Percentiles rank a stretch among this genome's conserved stretches.
phyloP scores from a whole-genome alignment of 2,329 filamentous ascomycete genomes.

The Raffaelea arxii region DNA sequence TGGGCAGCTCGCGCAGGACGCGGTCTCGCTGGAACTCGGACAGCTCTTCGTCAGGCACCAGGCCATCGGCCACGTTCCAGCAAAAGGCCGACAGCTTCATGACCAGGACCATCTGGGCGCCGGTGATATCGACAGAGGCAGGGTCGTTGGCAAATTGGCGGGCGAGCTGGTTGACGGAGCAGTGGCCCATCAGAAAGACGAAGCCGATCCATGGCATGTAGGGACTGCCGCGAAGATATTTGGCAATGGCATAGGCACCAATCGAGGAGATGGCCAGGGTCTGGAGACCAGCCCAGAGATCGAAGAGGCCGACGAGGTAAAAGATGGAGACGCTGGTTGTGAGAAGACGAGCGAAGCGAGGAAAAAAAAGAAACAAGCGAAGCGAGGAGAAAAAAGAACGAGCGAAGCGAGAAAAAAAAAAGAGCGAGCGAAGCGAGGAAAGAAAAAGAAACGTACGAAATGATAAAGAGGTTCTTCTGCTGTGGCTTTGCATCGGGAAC shows the following conservation, averaged over 20 bases:
- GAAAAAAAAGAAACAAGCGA: too few relatives aligned
- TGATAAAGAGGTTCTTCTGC: constrained; percentile 80
- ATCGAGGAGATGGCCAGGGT: constrained; percentile 72
- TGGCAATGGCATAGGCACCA: constrained; percentile 74
- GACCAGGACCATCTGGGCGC: constrained; percentile 93
- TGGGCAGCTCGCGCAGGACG: constrained; percentile 64
- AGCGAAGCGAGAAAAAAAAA: too few relatives aligned
- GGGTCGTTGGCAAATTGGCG: constrained; percentile 64
- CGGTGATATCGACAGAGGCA: constrained; percentile 73
- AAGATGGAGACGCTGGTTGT: constrained; percentile 62
- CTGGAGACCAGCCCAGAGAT: constrained; percentile 74
- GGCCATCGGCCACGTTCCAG: constrained; percentile 95
- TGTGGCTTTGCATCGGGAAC: constrained; percentile 77
- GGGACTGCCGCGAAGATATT: constrained; percentile 66
- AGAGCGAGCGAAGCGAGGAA: too few relatives aligned
- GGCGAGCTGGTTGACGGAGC: constrained; percentile 81
- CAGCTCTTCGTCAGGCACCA: constrained; percentile 67
- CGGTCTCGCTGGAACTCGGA: constrained; percentile 79
- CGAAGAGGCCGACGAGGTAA: constrained; percentile 87
- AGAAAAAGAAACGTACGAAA: constrained; percentile 54
- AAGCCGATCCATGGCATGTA: constrained; percentile 99
- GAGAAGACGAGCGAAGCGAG: neutral
- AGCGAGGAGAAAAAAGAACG: too few relatives aligned
- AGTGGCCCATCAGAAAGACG: constrained; percentile 87
- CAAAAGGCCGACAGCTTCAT: constrained; percentile 97